These are phyloP conservation scores for Gossypium anomalum DNA, from an alignment of 345 rosid species.

Conservation along the genomic window DNA sequence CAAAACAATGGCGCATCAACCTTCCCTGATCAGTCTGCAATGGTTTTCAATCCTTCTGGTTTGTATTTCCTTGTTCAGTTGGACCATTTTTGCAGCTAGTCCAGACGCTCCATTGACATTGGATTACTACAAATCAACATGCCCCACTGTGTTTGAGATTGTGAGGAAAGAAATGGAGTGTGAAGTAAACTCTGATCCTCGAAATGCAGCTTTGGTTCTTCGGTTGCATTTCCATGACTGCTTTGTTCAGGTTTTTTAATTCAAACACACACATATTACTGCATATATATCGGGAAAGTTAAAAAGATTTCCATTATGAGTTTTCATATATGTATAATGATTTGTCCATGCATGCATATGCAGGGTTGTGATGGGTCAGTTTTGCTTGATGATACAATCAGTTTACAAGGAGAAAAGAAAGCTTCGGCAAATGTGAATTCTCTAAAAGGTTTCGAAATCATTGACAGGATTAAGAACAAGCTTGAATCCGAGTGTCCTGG, in stretches of 20 bases:
- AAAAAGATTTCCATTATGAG: too few species aligned
- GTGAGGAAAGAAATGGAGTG: slow-evolving; percentile 86
- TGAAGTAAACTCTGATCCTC: slow-evolving; percentile 70
- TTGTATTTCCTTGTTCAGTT: too few species aligned
- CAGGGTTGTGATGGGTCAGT: slow-evolving; percentile 96
- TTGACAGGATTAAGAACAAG: slow-evolving; percentile 79
- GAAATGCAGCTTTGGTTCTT: slow-evolving; percentile 67
- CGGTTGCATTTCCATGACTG: slow-evolving; percentile 91
- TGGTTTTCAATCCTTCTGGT: too few species aligned
- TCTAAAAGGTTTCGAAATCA: slow-evolving; percentile 50
- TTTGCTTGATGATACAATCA: slow-evolving; percentile 69
- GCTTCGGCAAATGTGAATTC: slow-evolving; percentile 55
- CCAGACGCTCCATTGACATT: slow-evolving; percentile 42
- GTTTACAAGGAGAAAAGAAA: slow-evolving; percentile 68
- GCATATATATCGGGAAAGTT: background rate
- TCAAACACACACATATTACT: background rate
- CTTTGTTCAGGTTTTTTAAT: slow-evolving; percentile 62
- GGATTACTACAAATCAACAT: slow-evolving; percentile 64
- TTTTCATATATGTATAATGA: too few species aligned
- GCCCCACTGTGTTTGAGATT: slow-evolving; percentile 64
- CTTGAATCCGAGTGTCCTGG: slow-evolving; percentile 89
- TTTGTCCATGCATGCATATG: background rate
- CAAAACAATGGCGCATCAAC: background rate
- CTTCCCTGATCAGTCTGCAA: background rate
- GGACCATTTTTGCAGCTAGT: too few species aligned